Percentiles rank a stretch among this genome's conserved stretches.
These are phyloP conservation scores for Pleurotus ostreatus DNA, from an alignment of 768 basidiomycete genomes.

Conservation along the genomic window DNA sequence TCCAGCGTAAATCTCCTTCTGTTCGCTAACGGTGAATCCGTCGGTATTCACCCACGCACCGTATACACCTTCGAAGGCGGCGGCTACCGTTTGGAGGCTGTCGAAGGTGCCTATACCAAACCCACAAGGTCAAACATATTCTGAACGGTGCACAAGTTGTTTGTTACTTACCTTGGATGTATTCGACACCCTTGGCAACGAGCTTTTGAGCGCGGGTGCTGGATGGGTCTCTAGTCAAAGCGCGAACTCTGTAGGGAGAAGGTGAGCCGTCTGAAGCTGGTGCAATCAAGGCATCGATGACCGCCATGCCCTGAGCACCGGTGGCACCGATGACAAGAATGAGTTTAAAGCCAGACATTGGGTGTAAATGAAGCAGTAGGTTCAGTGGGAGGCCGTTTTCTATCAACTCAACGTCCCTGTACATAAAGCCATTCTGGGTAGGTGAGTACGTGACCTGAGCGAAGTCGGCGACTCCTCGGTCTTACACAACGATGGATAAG, in stretches of 20 bases:
- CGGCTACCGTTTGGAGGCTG: slow-evolving; percentile 23
- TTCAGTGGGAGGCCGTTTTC: too few species aligned
- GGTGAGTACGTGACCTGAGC: too few species aligned
- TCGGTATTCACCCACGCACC: slow-evolving; percentile 38
- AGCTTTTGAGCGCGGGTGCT: slow-evolving; percentile 30
- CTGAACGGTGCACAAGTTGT: not conserved
- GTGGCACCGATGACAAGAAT: slow-evolving; percentile 44
- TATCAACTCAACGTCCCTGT: too few species aligned
- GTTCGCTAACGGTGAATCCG: slow-evolving; percentile 37
- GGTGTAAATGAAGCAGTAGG: too few species aligned
- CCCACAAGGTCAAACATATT: not conserved
- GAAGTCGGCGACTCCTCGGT: too few species aligned
- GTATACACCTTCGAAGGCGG: slow-evolving; percentile 30
- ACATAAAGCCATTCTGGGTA: too few species aligned
- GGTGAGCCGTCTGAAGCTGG: slow-evolving; percentile 30
- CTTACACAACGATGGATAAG: too few species aligned
- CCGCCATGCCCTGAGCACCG: slow-evolving; percentile 40
- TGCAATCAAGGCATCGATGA: slow-evolving; percentile 33
- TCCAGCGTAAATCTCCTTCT: slow-evolving; percentile 33
- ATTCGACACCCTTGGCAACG: slow-evolving; percentile 30
- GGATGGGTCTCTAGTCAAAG: slow-evolving; percentile 32
- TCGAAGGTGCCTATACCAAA: slow-evolving; percentile 25
- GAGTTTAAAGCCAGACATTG: slow-evolving; percentile 21
- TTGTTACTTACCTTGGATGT: slow-evolving; percentile 26
- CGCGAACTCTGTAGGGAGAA: slow-evolving; percentile 38